Base-by-base conservation (phyloP, 495 filamentous ascomycete species). In the Astrothelium subdiscretum region DNA sequence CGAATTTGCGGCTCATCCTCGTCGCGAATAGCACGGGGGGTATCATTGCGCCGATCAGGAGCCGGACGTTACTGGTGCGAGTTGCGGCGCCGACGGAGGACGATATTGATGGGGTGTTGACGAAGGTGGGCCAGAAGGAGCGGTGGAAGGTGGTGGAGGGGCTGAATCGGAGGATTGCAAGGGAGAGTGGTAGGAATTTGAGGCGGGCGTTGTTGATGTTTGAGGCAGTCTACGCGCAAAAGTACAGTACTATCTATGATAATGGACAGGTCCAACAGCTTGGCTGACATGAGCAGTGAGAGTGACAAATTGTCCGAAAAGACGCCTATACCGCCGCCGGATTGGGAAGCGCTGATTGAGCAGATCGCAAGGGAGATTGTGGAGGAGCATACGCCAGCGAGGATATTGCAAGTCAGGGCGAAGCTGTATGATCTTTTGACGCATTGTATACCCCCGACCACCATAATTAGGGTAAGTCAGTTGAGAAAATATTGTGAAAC, bases 21-120 rank as follows among this genome's bases (percentile, higher is more conserved):
- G 76, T 97, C 54, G 95, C 92, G 48, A 97, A 97, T 69, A 90
- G 86, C 65, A 98, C 94, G 32, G 89, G 91, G 61, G 96, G 96
- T 68, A 98, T 98, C 68, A 98, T 97, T 75, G 92, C 92, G 20
- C 94, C 94, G 0, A 98, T 98, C 70, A 81, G 92, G 62, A 91
- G 86, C 60, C 79, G 94, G 69, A 95, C 90, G 60, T 77, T 98
- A 72, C 79, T 98, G 54, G 89, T 98, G 58, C 82, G 94, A 63
- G 94, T 98, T 44, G 87, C 92, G 22, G 92, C 95, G 40, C 94
- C 94, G 13, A 92, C 84, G 0, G 85, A 94, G 65, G 78, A 76
- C 13, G 88, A 98, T 68, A 97, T 98, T 65, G 87, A 86, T 62
- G 75, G 77, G 13, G 92, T 91, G 48, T 78, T 98, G 22, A 83